These are phyloP conservation scores for Kalmusia sp. DNA, from an alignment of 2,329 filamentous ascomycete species.

Conservation along the genomic window DNA sequence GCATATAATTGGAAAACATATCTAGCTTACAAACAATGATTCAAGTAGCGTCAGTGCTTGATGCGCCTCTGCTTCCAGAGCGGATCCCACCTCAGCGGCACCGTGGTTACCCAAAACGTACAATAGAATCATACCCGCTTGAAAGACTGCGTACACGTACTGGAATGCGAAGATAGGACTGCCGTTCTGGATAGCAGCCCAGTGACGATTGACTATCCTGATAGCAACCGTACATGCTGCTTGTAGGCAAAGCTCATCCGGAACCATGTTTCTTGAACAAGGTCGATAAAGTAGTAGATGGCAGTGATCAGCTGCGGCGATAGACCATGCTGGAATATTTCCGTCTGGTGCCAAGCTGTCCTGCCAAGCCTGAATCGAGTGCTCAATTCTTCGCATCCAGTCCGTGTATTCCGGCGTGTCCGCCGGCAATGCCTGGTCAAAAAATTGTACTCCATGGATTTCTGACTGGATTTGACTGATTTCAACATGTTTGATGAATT, in stretches of 20 bases:
- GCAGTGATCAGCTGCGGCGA: background rate
- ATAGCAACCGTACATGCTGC: background rate
- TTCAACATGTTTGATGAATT: background rate
- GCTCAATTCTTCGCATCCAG: background rate
- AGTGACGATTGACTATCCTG: background rate
- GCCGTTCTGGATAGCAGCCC: background rate
- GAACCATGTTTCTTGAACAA: background rate
- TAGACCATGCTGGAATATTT: background rate
- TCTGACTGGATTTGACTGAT: conserved; percentile 2
- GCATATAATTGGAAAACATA: background rate
- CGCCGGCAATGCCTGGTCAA: background rate
- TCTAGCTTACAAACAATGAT: background rate
- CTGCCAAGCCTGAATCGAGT: background rate
- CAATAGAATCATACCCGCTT: background rate
- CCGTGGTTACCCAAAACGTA: background rate
- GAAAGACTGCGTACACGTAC: background rate
- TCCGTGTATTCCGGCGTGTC: background rate
- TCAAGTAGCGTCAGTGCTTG: background rate
- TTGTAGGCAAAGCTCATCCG: background rate
- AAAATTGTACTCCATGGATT: conserved; percentile 1
- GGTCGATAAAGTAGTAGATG: conserved; percentile 1
- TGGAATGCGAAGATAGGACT: background rate
- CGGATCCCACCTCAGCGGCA: background rate
- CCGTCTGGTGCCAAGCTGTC: background rate
- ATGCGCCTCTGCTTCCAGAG: background rate